Evolutionary conservation across 305 asterid species (phyloP), one percentile per base, ranked within the genome.

Genomic region (Fraxinus angustifolia): DNA sequence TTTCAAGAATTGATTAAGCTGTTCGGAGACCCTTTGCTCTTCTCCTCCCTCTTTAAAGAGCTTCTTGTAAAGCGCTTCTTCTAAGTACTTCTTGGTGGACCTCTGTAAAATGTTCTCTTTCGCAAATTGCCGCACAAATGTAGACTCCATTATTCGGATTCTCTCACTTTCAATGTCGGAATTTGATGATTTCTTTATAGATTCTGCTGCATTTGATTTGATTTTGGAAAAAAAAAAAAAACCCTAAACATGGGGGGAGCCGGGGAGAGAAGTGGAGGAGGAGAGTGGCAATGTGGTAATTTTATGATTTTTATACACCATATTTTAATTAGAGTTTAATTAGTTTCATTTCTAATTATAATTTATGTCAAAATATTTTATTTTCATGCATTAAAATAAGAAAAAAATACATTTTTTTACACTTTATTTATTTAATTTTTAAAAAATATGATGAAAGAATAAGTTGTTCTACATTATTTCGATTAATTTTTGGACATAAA

Each of bases 21-120:
- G 86, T 82, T 73, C 84, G 79, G 91, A 84, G 0, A 93, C 95
- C 2, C 17, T 78, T 31, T 81, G 84, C 76, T 93, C 97, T 75
- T 90, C 89, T 3, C 98, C 89, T n/a, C 98, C 97, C 40, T 90
- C 88, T 79, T 90, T 92, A 42, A 94, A 82, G 50, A 96, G 91
- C 76, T 89, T 90, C 85, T 81, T 93, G 92, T 96, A 92, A 79
- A 94, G 97, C 76, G 93, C 94, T 85, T 88, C 95, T 79, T 89
- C 97, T 81, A 94, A 56, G 75, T 89, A 96, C 87, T 89, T 90
- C 86, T 94, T 93, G 35, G 89, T 81, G 3, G 98, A 91, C 38
- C 98, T 86, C 83, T 91, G 88, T 82, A 83, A 33, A 21, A 96
- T 77, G 72, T 76, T 88, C 88, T 89, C 93, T 86, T 84, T 86